phyloP scores from a whole-genome alignment of 2,329 filamentous ascomycete genomes.

The Chaetomiaceae sp. region DNA sequence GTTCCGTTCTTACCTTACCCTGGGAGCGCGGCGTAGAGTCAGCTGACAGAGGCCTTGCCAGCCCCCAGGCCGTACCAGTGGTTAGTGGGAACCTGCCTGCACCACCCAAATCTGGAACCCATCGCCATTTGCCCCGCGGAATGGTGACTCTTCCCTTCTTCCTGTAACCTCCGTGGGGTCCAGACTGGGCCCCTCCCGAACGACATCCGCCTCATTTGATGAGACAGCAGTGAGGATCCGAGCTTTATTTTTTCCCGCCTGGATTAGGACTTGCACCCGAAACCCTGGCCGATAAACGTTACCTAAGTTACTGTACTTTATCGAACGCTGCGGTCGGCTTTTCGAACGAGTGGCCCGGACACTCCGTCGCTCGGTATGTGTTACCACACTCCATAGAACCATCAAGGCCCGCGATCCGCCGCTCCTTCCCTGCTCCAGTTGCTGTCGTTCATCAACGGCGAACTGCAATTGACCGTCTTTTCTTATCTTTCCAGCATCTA shows the following conservation, averaged over 20 bases:
- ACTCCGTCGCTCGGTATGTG: too few species aligned
- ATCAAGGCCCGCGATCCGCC: too few species aligned
- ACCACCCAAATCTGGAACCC: too few species aligned
- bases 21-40: neutral
- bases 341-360: too few species aligned
- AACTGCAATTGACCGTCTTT: neutral
- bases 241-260: neutral
- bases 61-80: too few species aligned
- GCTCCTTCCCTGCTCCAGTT: too few species aligned
- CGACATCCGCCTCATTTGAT: neutral
- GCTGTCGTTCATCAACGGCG: conserved; percentile 1
- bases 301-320: too few species aligned
- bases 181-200: conserved; percentile 23
- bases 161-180: conserved; percentile 22
- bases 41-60: conserved; percentile 4
- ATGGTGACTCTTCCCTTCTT: conserved; percentile 18
- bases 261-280: neutral
- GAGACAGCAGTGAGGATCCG: neutral
- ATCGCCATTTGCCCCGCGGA: conserved; percentile 23
- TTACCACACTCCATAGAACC: too few species aligned
- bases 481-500: neutral
- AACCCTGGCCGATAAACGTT: too few species aligned
- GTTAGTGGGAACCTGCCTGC: too few species aligned
- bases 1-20: neutral
- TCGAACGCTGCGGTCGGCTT: too few species aligned